phyloP scores from a whole-genome alignment of 441 rosid genomes.

The California macrophylla region DNA sequence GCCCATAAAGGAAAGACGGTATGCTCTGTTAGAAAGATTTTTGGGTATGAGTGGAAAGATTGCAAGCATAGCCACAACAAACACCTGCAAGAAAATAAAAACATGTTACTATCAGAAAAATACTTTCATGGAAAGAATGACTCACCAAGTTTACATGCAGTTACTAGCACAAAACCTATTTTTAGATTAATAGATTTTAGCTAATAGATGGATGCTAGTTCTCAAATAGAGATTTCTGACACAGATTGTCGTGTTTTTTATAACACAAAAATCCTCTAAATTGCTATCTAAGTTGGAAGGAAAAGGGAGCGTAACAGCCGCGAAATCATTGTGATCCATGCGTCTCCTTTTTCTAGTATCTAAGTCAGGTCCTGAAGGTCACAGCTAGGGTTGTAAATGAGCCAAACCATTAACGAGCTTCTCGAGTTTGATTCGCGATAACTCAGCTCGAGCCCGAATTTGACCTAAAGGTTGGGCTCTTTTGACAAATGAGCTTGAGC shows the following conservation, averaged over 20 bases:
- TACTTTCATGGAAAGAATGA: not conserved
- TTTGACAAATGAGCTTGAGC: no score
- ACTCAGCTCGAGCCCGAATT: no score
- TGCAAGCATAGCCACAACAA: conserved; percentile 80
- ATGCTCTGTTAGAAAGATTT: conserved; percentile 71
- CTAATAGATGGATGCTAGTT: not conserved
- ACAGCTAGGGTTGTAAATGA: no score
- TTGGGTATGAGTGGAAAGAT: conserved; percentile 67
- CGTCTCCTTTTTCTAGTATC: not conserved
- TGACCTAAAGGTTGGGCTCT: no score
- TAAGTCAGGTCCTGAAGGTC: not conserved
- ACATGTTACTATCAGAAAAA: not conserved
- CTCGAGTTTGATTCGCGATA: no score
- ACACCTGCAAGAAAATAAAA: conserved; percentile 47
- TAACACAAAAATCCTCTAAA: not conserved
- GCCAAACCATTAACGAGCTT: no score
- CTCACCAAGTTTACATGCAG: not conserved
- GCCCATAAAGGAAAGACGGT: conserved; percentile 85
- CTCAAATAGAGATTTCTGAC: not conserved
- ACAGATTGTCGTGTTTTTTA: no score
- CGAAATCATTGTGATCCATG: not conserved
- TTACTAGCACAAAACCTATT: not conserved
- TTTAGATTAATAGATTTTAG: not conserved
- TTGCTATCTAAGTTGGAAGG: not conserved
- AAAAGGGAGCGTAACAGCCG: not conserved